These are phyloP conservation scores for Solanum sitiens DNA, from an alignment of 257 asterid species.

Conservation along the genomic window DNA sequence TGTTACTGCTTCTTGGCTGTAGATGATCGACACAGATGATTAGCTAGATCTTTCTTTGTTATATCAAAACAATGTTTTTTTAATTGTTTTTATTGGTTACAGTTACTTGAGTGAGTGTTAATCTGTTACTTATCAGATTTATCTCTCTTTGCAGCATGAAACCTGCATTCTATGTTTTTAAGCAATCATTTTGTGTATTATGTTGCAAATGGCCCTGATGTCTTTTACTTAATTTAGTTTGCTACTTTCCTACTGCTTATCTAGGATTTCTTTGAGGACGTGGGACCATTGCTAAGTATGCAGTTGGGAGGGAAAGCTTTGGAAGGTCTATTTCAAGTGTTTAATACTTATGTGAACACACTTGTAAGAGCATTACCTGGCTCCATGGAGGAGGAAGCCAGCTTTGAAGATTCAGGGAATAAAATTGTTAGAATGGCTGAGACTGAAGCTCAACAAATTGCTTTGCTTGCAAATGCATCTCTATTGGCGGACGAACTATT, in stretches of 20 bases:
- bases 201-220: neutral
- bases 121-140: neutral
- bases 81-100: neutral
- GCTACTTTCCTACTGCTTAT: slow-evolving; percentile 3
- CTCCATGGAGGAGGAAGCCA: slow-evolving; percentile 84
- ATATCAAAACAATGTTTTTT: neutral
- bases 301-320: slow-evolving; percentile 84
- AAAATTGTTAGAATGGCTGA: slow-evolving; percentile 94
- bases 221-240: neutral
- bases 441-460: slow-evolving; percentile 91
- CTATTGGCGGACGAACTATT: slow-evolving; percentile 84
- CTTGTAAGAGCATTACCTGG: slow-evolving; percentile 94
- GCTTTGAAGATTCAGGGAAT: slow-evolving; percentile 63
- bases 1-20: neutral
- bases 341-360: slow-evolving; percentile 67
- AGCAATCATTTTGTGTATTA: neutral
- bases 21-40: neutral
- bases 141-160: neutral
- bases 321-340: slow-evolving; percentile 93
- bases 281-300: slow-evolving; percentile 89
- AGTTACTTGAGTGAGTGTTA: neutral
- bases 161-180: neutral
- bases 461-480: slow-evolving; percentile 97
- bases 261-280: slow-evolving; percentile 97
- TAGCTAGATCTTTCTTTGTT: neutral